These are phyloP conservation scores for Collybia sordida DNA, from an alignment of 768 basidiomycete species.

Conservation along the genomic window DNA sequence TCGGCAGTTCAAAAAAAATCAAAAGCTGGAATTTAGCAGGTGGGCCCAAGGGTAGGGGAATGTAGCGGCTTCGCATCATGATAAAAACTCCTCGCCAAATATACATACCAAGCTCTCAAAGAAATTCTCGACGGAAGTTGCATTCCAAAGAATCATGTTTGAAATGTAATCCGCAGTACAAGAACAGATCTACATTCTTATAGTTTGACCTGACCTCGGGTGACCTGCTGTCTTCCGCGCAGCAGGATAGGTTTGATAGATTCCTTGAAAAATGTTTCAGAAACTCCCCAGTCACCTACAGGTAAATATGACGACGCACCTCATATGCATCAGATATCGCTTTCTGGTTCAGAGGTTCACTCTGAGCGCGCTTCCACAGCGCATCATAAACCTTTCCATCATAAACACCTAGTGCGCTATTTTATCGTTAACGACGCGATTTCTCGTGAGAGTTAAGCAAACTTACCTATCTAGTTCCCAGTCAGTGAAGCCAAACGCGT, in stretches of 20 bases:
- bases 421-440: neutral
- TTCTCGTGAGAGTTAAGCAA: neutral
- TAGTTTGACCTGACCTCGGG: slow-evolving; percentile 28
- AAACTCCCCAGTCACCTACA: neutral
- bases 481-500: slow-evolving; percentile 74
- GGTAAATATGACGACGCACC: slow-evolving; percentile 28
- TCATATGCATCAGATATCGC: slow-evolving; percentile 57
- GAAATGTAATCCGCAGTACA: too few relatives aligned
- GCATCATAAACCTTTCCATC: slow-evolving; percentile 68
- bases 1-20: too few relatives aligned
- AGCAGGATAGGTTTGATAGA: slow-evolving; percentile 54
- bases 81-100: too few relatives aligned
- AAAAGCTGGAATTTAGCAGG: too few relatives aligned
- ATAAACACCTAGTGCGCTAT: slow-evolving; percentile 60
- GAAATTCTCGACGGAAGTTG: too few relatives aligned
- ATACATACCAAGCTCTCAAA: too few relatives aligned
- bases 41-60: too few relatives aligned
- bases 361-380: slow-evolving; percentile 58
- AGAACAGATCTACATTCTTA: too few relatives aligned
- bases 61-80: too few relatives aligned
- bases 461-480: slow-evolving; percentile 70
- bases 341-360: slow-evolving; percentile 57
- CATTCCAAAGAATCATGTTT: too few relatives aligned
- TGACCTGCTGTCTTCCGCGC: slow-evolving; percentile 42
- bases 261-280: slow-evolving; percentile 23